Conservation (phyloP, 1,284 basidiomycete species). For the Leccinum fuscescens region DNA sequence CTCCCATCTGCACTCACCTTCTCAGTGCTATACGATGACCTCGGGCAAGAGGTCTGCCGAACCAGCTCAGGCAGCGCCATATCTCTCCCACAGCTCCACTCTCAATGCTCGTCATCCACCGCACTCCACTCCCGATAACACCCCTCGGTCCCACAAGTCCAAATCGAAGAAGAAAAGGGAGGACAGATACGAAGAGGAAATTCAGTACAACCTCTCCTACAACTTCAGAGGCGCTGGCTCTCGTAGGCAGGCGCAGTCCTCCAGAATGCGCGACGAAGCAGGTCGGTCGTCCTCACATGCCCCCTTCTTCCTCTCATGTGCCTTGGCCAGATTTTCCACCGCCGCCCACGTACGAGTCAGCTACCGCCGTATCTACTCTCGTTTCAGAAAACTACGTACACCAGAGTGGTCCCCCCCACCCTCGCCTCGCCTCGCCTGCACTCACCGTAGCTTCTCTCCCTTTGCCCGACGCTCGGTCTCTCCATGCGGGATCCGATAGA, state of each 20-base stretch:
- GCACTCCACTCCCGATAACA: conserved; percentile 48
- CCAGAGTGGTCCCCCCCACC: conserved; percentile 25
- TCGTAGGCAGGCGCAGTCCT: conserved; percentile 28
- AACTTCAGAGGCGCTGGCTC: conserved; percentile 29
- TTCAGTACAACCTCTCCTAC: conserved; percentile 35
- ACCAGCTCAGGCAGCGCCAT: conserved; percentile 35
- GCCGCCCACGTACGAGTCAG: conserved; percentile 32
- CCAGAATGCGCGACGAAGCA: conserved; percentile 29
- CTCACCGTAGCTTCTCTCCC: conserved; percentile 30
- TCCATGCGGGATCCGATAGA: conserved; percentile 19
- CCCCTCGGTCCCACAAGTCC: conserved; percentile 50
- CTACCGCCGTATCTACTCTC: conserved; percentile 31
- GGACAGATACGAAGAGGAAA: conserved; percentile 37
- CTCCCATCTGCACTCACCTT: conserved; percentile 35
- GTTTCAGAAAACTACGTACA: conserved; percentile 33
- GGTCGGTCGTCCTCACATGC: conserved; percentile 18
- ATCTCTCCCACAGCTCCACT: conserved; percentile 54
- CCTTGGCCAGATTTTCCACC: conserved; percentile 29
- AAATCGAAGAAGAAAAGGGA: conserved; percentile 37
- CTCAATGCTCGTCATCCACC: conserved; percentile 54
- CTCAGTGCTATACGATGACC: conserved; percentile 37
- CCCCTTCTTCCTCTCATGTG: conserved; percentile 1
- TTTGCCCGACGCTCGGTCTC: conserved; percentile 10
- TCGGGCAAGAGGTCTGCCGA: conserved; percentile 34
- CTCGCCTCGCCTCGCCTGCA: conserved; percentile 24